Base-by-base conservation (phyloP, 495 filamentous ascomycete species). In the Aspergillus nidulans region DNA sequence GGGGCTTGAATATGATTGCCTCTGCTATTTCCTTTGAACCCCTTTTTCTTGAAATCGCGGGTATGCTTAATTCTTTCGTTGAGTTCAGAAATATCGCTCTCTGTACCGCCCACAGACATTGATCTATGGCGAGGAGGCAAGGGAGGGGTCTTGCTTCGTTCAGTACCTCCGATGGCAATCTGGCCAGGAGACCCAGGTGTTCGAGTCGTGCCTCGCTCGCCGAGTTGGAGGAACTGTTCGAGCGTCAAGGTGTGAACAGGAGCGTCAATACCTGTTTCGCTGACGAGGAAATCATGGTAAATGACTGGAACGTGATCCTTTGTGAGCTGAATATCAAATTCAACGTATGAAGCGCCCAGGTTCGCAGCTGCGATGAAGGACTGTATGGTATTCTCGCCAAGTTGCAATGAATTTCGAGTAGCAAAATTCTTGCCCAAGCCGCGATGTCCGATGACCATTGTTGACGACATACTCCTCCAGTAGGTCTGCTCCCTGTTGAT, bases 231-330 rank as follows among this genome's bases (percentile, higher is more conserved):
- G 70, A 97, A 96, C 69, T 84, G 95, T 57, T 98, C 92, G 3
- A 97, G 75, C 0, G 92, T 97, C 49, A 99, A 77, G 4, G 90
- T 91, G 63, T 99, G 95, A 1, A 99, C 91, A 0, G 95, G 95
- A 0, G 92, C 95, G 69, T 99, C 95, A 53, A 96, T 95, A 1
- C 95, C 95, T 0, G 95, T 99, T 72, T 99, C 95, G 66, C 91
- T 96, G 68, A 99, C 94, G 15, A 99, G 78, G 62, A 99, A 99
- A 69, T 99, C 95, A 68, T 99, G 95, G 68, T 99, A 99, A 61
- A 99, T 96, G 62, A 99, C 92, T 16, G 95, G 95, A 7, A 99
- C 91, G 69, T 94, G 92, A 66, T 99, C 95, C 64, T 99, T 99
- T 16, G 95, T 99, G 44, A 99, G 77, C 66, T 99, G 95, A 2